Percentiles rank a stretch among this genome's conserved stretches.
phyloP scores from a whole-genome alignment of 257 asterid species.

The Solanum rostratum region DNA sequence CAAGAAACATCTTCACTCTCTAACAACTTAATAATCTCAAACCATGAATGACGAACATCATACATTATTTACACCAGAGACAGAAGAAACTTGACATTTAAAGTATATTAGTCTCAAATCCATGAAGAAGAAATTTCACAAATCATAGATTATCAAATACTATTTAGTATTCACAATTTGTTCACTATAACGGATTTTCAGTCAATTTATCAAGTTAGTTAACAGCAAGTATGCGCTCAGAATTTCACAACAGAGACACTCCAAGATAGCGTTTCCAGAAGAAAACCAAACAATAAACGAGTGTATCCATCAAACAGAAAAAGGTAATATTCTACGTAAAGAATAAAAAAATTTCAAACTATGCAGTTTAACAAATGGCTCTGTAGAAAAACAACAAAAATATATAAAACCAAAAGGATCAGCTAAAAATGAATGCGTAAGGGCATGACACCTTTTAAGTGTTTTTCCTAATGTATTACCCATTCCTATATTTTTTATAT shows the following conservation, averaged over 20 bases:
- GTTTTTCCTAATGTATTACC: neutral
- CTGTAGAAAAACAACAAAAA: neutral
- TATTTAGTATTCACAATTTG: neutral
- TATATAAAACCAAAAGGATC: neutral
- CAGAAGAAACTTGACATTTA: neutral
- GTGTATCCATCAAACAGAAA: neutral
- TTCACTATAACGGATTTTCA: neutral
- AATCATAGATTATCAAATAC: neutral
- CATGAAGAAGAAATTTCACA: neutral
- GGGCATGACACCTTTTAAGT: neutral
- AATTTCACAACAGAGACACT: neutral
- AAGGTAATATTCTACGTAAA: neutral
- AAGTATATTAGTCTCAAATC: neutral
- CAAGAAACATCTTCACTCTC: neutral
- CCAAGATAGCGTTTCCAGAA: neutral
- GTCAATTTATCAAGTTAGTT: neutral
- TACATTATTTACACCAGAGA: neutral
- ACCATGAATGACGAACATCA: neutral
- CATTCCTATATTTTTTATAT: neutral
- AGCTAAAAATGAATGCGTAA: neutral
- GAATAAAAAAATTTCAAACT: neutral
- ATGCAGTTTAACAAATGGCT: neutral
- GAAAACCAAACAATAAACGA: neutral
- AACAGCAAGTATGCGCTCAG: neutral
- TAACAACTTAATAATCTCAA: neutral